A percentile compares a stretch with the other conserved stretches of the same genome.
These are phyloP conservation scores for Ambrosia hybrid DNA, from an alignment of 140 eudicot species.

Conservation along the genomic window DNA sequence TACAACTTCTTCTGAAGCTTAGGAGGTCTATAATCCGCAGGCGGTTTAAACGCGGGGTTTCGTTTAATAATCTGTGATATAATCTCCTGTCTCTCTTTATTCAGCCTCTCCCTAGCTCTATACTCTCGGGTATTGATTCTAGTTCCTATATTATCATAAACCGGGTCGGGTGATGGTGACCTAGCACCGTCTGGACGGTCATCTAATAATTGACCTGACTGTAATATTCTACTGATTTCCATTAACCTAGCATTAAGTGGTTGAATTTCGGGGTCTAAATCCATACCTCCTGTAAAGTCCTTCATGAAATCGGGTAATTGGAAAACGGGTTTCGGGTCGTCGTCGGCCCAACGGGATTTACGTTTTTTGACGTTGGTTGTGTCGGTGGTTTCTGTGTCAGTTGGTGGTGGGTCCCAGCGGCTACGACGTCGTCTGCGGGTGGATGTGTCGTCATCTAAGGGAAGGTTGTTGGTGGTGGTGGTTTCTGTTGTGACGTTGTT, in stretches of 20 bases:
- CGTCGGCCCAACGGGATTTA: constrained; percentile 90
- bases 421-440: constrained; percentile 54
- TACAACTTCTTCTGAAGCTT: constrained; percentile 75
- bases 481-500: constrained; percentile 9
- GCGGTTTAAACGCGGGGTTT: constrained; percentile 77
- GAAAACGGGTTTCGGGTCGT: constrained; percentile 66
- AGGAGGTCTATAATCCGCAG: constrained; percentile 89
- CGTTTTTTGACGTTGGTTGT: constrained; percentile 53
- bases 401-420: constrained; percentile 74
- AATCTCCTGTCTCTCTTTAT: constrained; percentile 72
- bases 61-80: constrained; percentile 63
- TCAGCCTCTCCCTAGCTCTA: constrained; percentile 69
- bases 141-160: constrained; percentile 75
- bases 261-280: constrained; percentile 78
- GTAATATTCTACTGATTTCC: constrained; percentile 61
- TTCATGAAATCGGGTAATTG: constrained; percentile 95
- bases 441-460: constrained; percentile 12
- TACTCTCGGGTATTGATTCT: constrained; percentile 80
- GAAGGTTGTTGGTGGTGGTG: constrained; percentile 7
- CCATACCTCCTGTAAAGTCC: constrained; percentile 82
- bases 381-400: constrained; percentile 29
- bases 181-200: constrained; percentile 86
- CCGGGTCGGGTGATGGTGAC: constrained; percentile 88
- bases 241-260: constrained; percentile 68
- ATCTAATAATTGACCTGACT: constrained; percentile 61